Conservation (phyloP, 345 rosid genomes). For the Adansonia digitata region DNA sequence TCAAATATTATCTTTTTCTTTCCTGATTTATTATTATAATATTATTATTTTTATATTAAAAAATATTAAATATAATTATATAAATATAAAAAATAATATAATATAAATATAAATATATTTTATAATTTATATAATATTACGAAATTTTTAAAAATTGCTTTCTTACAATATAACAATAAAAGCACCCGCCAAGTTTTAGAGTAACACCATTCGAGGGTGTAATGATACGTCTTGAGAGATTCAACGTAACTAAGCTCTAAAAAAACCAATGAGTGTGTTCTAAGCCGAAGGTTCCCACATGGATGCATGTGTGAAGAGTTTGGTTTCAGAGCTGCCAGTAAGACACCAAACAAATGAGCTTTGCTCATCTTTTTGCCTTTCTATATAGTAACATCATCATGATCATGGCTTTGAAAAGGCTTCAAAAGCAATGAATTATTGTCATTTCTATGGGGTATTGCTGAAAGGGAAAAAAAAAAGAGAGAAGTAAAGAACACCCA, state of each 20-base stretch:
- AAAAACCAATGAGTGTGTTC: slow-evolving; percentile 57
- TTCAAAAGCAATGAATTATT: slow-evolving; percentile 10
- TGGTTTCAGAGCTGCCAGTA: slow-evolving; percentile 27
- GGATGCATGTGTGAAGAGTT: slow-evolving; percentile 28
- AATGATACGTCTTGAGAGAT: not conserved
- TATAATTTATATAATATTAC: too few species aligned
- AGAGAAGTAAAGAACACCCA: not conserved
- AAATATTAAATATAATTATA: too few species aligned
- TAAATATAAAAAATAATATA: too few species aligned
- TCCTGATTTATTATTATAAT: too few species aligned
- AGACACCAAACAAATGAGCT: slow-evolving; percentile 13
- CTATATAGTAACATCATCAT: slow-evolving; percentile 19
- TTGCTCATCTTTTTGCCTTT: slow-evolving; percentile 18
- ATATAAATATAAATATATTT: too few species aligned
- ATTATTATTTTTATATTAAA: too few species aligned
- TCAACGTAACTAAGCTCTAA: slow-evolving; percentile 19
- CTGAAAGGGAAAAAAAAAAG: too few species aligned
- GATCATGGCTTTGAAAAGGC: slow-evolving; percentile 20
- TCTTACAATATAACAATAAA: too few species aligned
- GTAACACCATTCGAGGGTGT: too few species aligned
- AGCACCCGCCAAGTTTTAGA: too few species aligned
- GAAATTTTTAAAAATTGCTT: too few species aligned
- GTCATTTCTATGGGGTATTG: slow-evolving; percentile 16
- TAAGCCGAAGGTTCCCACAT: slow-evolving; percentile 60
- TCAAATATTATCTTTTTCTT: too few species aligned